Evolutionary conservation across 2,329 filamentous ascomycete genomes (phyloP), one percentile per base, ranked within the genome.

Genomic region (Paramyrothecium roridum): DNA sequence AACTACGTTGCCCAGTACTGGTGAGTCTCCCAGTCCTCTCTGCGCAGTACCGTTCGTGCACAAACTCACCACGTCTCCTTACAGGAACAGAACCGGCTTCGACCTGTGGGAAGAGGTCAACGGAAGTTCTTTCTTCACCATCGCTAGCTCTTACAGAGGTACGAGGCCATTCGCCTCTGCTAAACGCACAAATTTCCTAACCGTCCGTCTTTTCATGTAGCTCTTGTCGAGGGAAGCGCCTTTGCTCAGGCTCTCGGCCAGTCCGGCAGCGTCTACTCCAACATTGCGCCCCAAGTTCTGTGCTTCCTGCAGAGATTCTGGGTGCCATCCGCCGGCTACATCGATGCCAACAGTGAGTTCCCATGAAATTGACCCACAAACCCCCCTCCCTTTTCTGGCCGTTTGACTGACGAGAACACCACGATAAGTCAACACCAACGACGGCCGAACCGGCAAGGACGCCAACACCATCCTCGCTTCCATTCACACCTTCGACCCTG

Each of bases 91-190:
- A 59, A 82, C 80, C 0, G 81, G 82, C 7, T 95, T 85, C 64
- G 91, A 96, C 68, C 79, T 96, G 3, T 95, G 91, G 91, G 91
- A 95, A 68, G 91, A 95, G 69, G 83, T 93, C 16, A 76, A 78
- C 22, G 88, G 89, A 45, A 86, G 83, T 21, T 92, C 89, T 1
- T 95, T 93, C 76, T 96, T 93, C 72, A 95, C 90, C 1, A 74
- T 86, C 33, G 83, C 85, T 3, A 80, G 82, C 45, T 84, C 89
- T 57, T 85, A 93, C 67, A 84, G 90, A 61, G 80, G 85, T 63
- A 66, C 80, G 58, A 70, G 22, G 20, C 13, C 19, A 12, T 2
- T 4, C 33, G 26, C 26, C 4, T 30, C 26, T 30, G 26, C 26
- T 4, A 30, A 30, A 30, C 26, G 10, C 26, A 30, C 26, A 30